These are phyloP conservation scores for Hypoxylon sp. DNA, from an alignment of 2,329 filamentous ascomycete genomes.

Conservation along the genomic window DNA sequence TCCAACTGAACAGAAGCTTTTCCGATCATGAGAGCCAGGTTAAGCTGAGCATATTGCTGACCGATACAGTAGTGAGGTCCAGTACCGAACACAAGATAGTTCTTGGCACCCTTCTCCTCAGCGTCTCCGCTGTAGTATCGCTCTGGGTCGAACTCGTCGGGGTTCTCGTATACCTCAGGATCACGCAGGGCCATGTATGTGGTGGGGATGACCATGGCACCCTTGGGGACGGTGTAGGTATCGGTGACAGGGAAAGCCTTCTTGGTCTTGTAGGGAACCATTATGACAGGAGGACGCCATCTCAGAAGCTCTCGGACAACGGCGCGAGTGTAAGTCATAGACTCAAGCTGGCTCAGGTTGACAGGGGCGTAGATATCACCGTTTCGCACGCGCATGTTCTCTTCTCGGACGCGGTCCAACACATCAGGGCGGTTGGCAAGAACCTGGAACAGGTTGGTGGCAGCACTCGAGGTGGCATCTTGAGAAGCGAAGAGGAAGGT, in stretches of 20 bases:
- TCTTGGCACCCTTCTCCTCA: constrained; percentile 86
- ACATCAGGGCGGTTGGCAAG: constrained; percentile 94
- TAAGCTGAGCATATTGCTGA: constrained; percentile 88
- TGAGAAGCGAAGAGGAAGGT: constrained; percentile 98
- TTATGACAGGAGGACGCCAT: constrained; percentile 94
- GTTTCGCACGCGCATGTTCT: constrained; percentile 80
- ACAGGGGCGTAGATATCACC: constrained; percentile 76
- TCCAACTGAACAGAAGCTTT: constrained; percentile 88
- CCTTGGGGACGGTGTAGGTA: constrained; percentile 91
- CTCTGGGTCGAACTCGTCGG: constrained; percentile 88
- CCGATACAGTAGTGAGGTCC: constrained; percentile 97
- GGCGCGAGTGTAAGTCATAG: constrained; percentile 87
- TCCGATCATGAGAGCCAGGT: constrained; percentile 87
- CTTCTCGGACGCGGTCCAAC: constrained; percentile 87
- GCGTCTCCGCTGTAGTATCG: constrained; percentile 91
- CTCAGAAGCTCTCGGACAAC: constrained; percentile 91
- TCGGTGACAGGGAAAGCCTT: constrained; percentile 92
- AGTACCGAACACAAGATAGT: constrained; percentile 95
- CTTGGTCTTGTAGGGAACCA: constrained; percentile 96
- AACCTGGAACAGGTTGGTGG: constrained; percentile 94
- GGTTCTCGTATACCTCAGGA: constrained; percentile 88
- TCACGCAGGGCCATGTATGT: constrained; percentile 92
- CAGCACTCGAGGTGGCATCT: constrained; percentile 93
- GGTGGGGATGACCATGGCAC: constrained; percentile 91
- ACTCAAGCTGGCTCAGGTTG: constrained; percentile 86